These are phyloP conservation scores for Poa pratensis DNA, from an alignment of 176 grass and related monocot genomes.

Conservation along the genomic window DNA sequence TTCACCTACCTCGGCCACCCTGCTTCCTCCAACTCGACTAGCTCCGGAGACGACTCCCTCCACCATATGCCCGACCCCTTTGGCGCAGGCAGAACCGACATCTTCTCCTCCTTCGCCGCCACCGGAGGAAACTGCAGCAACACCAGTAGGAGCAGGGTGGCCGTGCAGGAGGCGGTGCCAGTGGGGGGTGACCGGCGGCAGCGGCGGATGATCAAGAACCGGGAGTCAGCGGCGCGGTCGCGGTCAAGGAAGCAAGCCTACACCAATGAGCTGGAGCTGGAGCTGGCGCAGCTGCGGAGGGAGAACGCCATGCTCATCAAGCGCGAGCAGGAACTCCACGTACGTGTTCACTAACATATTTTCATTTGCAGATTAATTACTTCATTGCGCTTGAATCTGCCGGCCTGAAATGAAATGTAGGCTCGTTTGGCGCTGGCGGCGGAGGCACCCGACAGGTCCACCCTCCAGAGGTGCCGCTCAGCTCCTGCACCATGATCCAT, in stretches of 20 bases:
- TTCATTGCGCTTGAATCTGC: neutral
- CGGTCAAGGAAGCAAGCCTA: slow-evolving; percentile 42
- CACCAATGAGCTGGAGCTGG: slow-evolving; percentile 44
- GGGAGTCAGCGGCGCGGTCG: slow-evolving; percentile 50
- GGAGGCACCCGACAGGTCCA: neutral
- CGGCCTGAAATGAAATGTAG: neutral
- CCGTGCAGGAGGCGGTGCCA: no score
- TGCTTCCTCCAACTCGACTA: slow-evolving; percentile 21
- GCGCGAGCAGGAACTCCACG: slow-evolving; percentile 14
- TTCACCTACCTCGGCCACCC: slow-evolving; percentile 35
- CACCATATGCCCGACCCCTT: neutral
- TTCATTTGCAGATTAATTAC: neutral
- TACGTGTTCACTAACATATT: neutral
- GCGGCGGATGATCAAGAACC: slow-evolving; percentile 53
- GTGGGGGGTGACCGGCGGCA: slow-evolving; percentile 13
- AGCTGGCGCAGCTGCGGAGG: neutral
- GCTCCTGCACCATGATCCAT: slow-evolving; percentile 1
- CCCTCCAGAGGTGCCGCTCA: slow-evolving; percentile 38
- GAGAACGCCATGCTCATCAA: slow-evolving; percentile 42
- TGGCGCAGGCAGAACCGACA: neutral
- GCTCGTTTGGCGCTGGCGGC: slow-evolving; percentile 30
- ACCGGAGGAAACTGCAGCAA: neutral
- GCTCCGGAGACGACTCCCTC: slow-evolving; percentile 14
- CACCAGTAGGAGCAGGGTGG: neutral
- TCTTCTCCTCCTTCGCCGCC: slow-evolving; percentile 6